These are phyloP conservation scores for Sarcomyxa edulis DNA, from an alignment of 768 basidiomycete genomes.

Conservation along the genomic window DNA sequence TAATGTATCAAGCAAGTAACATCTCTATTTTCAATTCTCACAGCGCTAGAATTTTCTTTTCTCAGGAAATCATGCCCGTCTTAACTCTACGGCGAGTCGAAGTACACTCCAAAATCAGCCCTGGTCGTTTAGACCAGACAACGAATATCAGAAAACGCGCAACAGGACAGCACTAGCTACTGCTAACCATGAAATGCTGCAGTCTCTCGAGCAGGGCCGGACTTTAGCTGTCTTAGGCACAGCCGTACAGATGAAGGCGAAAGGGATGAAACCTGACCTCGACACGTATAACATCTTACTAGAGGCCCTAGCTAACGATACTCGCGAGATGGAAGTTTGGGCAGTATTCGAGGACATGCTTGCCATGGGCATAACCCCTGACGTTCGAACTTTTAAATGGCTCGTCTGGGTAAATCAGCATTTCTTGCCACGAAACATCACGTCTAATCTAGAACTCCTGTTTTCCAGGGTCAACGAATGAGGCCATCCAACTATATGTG, in stretches of 20 bases:
- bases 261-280: slow-evolving; percentile 46
- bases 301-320: slow-evolving; percentile 36
- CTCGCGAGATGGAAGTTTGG: slow-evolving; percentile 46
- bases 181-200: slow-evolving; percentile 23
- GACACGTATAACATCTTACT: slow-evolving; percentile 56
- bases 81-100: background rate
- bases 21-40: background rate
- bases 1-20: background rate
- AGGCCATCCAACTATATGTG: slow-evolving; percentile 34
- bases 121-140: slow-evolving; percentile 21
- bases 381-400: slow-evolving; percentile 48
- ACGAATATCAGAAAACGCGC: slow-evolving; percentile 17
- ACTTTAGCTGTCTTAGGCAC: slow-evolving; percentile 36
- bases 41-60: too few species aligned
- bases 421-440: background rate
- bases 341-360: slow-evolving; percentile 71
- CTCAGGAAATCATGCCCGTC: slow-evolving; percentile 1
- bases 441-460: slow-evolving; percentile 9
- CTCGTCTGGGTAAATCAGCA: slow-evolving; percentile 47
- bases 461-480: slow-evolving; percentile 40
- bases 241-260: slow-evolving; percentile 53
- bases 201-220: slow-evolving; percentile 24
- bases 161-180: slow-evolving; percentile 16
- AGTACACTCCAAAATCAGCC: slow-evolving; percentile 14
- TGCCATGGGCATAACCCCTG: slow-evolving; percentile 40